Evolutionary conservation across 345 rosid genomes (phyloP).

Genomic region (Hypericum perforatum): DNA sequence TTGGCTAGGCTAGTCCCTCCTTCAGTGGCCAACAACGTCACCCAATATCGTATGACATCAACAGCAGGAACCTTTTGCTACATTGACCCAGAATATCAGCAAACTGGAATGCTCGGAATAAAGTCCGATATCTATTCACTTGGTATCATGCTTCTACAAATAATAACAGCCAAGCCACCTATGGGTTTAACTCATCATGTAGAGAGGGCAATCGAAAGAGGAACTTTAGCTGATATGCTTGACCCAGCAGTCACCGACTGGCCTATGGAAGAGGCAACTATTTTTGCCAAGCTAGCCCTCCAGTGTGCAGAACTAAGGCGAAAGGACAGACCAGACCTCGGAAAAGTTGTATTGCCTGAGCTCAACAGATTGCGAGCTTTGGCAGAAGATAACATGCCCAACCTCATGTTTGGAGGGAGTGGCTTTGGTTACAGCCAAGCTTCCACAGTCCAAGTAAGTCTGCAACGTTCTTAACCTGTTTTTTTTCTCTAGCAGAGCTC

Average conservation of each 20-base stretch:
- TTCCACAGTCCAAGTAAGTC: conserved; percentile 31
- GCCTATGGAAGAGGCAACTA: conserved; percentile 62
- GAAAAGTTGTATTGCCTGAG: conserved; percentile 48
- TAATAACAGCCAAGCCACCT: conserved; percentile 74
- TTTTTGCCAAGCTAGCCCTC: conserved; percentile 51
- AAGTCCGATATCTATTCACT: conserved; percentile 82
- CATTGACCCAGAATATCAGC: conserved; percentile 92
- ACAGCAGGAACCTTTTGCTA: conserved; percentile 93
- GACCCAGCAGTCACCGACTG: conserved; percentile 61
- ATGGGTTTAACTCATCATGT: conserved; percentile 78
- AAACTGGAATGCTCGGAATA: conserved; percentile 78
- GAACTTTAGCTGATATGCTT: conserved; percentile 37
- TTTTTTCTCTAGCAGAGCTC: no score
- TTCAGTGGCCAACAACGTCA: conserved; percentile 44
- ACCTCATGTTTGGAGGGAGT: conserved; percentile 11
- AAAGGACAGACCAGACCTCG: conserved; percentile 87
- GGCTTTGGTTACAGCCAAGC: conserved; percentile 19
- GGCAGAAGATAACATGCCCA: conserved; percentile 44
- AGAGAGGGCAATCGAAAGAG: conserved; percentile 48
- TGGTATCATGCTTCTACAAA: conserved; percentile 71
- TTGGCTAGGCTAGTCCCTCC: conserved; percentile 92
- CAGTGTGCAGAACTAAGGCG: conserved; percentile 67
- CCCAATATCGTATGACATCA: conserved; percentile 82
- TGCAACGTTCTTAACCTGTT: not conserved
- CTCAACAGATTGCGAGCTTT: conserved; percentile 55